phyloP scores from a whole-genome alignment of 225 moss, liverwort and hornwort species.

The Ulota crispa region DNA sequence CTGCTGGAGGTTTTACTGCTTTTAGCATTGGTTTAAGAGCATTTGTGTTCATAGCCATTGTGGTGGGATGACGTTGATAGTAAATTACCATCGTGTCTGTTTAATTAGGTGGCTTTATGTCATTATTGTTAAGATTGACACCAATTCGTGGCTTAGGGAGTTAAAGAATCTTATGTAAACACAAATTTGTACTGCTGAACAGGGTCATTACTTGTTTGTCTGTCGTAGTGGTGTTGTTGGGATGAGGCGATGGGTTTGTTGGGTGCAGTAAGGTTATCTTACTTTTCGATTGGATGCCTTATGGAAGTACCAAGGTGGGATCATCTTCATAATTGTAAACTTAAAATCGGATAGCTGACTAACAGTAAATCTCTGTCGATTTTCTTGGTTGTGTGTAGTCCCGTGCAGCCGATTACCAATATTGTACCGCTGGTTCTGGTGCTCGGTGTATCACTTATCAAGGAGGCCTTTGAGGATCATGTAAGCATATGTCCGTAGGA shows the following conservation, averaged over 20 bases:
- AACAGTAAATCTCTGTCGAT: neutral
- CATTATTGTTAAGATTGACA: neutral
- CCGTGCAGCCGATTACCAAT: slow-evolving; percentile 91
- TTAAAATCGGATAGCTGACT: neutral
- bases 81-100: neutral
- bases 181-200: neutral
- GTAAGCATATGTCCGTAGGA: slow-evolving; percentile 29
- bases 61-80: neutral
- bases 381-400: slow-evolving; percentile 56
- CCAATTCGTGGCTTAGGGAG: neutral
- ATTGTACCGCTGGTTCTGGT: slow-evolving; percentile 88
- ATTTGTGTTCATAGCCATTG: neutral
- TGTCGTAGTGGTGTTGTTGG: neutral
- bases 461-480: slow-evolving; percentile 93
- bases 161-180: neutral
- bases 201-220: neutral
- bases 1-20: neutral
- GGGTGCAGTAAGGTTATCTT: neutral
- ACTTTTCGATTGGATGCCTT: neutral
- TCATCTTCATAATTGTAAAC: neutral
- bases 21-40: neutral
- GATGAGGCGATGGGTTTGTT: neutral
- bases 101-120: neutral
- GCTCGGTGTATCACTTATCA: slow-evolving; percentile 81
- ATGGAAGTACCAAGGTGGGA: neutral